Conservation (phyloP, 2,329 filamentous ascomycete species). For the Penicillium sp. region DNA sequence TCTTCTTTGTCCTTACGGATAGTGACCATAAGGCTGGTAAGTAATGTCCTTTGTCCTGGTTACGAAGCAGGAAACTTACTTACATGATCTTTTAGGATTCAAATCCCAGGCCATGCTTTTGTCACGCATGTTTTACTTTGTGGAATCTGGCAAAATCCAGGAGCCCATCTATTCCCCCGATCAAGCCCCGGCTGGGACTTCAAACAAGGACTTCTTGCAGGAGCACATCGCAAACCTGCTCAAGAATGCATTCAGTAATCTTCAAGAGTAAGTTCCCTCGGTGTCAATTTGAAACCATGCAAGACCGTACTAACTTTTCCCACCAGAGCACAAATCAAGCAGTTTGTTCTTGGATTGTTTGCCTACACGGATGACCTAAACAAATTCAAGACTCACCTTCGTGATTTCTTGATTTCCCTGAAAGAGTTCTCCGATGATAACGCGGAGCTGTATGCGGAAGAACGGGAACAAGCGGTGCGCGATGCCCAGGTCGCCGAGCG, state of each 20-base stretch:
- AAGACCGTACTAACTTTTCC: slow-evolving; percentile 12
- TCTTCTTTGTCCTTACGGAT: slow-evolving; percentile 97
- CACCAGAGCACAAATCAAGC: slow-evolving; percentile 74
- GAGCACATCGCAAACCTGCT: slow-evolving; percentile 83
- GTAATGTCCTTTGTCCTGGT: slow-evolving; percentile 15
- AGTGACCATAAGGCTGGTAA: slow-evolving; percentile 90
- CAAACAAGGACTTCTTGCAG: slow-evolving; percentile 86
- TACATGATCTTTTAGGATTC: slow-evolving; percentile 59
- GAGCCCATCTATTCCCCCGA: slow-evolving; percentile 86
- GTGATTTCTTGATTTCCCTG: slow-evolving; percentile 94
- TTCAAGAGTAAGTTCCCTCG: slow-evolving; percentile 69
- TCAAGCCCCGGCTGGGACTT: slow-evolving; percentile 77
- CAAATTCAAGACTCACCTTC: slow-evolving; percentile 92
- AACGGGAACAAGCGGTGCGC: slow-evolving; percentile 87
- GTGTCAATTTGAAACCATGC: not conserved
- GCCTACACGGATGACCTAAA: slow-evolving; percentile 82
- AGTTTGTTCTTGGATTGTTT: slow-evolving; percentile 89
- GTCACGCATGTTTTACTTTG: slow-evolving; percentile 93
- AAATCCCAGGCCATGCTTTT: slow-evolving; percentile 95
- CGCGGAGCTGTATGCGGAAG: slow-evolving; percentile 86
- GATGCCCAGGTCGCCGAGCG: slow-evolving; percentile 85
- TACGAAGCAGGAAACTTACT: not conserved
- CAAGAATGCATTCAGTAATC: slow-evolving; percentile 87
- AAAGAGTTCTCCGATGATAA: slow-evolving; percentile 98
- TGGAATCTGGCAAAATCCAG: slow-evolving; percentile 85